Base-by-base conservation (phyloP, 2,329 filamentous ascomycete species). In the Colletotrichum trifolii region DNA sequence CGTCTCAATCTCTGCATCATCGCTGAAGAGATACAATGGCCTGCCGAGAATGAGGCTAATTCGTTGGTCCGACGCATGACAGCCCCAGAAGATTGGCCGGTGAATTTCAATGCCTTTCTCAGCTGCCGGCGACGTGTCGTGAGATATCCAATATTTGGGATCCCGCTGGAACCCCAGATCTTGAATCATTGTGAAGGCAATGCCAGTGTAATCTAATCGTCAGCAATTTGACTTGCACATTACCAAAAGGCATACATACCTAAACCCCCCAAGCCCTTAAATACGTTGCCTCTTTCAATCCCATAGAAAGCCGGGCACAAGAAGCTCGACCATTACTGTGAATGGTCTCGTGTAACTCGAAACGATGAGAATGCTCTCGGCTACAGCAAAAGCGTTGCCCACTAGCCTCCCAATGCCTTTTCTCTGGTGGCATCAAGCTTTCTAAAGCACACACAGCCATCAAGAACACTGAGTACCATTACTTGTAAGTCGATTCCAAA, bases 11-110 rank as follows among this genome's bases (percentile, higher is more conserved):
- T 71, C 66, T 7, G 60, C 60, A 10, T 62, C 66, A 2, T 67
- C 58, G 2, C 64, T 55, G 8, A 48, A 54, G 0, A 71, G 58
- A 34, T 69, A 60, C 1, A 71, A 61, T 0, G 67, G 66, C 10
- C 66, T 60, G 1, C 68, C 70, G 4, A 71, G 48, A 3, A 69
- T 61, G 7, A 68, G 56, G 45, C 68, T 71, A 36, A 70, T 68
- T 3, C 71, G 36, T 39, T 74, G 73, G 53, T 74, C 73, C 1
- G 71, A 73, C 6, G 68, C 64, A 50, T 74, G 74, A 38, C 70
- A 73, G 6, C 73, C 73, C 73, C 73, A 75, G 49, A 71, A 74
- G n/a, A 75, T 74, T 0, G 72, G 70, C 2, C 73, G 49, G 0
- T 72, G 67, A 6, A 75, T 69, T 36, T 73, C 73, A 13, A 71